phyloP scores from a whole-genome alignment of 805 yeast genomes.

The Barnettozyma wickerhamii region DNA sequence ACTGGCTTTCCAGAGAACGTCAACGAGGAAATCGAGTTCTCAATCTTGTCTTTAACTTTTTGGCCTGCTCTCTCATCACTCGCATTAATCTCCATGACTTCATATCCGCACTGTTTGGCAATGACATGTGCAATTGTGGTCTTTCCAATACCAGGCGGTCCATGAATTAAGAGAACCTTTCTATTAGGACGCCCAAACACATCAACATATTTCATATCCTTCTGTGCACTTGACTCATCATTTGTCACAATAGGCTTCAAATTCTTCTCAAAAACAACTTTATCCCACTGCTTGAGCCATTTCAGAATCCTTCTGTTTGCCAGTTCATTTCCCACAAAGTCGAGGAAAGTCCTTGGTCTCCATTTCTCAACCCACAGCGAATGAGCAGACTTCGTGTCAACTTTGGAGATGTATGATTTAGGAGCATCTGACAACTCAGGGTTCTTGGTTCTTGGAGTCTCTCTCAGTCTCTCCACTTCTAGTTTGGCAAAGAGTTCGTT shows the following conservation, averaged over 20 bases:
- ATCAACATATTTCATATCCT: constrained; percentile 30
- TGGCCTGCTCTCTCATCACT: constrained; percentile 68
- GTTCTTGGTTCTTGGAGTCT: constrained; percentile 1
- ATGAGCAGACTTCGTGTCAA: constrained; percentile 1
- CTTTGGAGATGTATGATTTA: constrained; percentile 2
- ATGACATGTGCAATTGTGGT: constrained; percentile 83
- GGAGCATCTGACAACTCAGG: background rate
- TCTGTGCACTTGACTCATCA: background rate
- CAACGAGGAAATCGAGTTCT: constrained; percentile 60
- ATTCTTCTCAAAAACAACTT: constrained; percentile 48
- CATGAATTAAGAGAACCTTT: constrained; percentile 72
- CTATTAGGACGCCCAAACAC: constrained; percentile 54
- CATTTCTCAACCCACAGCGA: constrained; percentile 59
- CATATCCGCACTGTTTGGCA: constrained; percentile 78
- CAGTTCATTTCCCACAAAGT: constrained; percentile 65
- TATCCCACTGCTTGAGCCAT: constrained; percentile 69
- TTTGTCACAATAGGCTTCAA: constrained; percentile 25
- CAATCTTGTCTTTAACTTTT: constrained; percentile 49
- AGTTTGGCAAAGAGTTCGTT: constrained; percentile 32
- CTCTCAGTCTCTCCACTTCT: constrained; percentile 22
- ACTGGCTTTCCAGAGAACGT: constrained; percentile 71
- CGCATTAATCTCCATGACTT: constrained; percentile 82
- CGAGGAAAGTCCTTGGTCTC: constrained; percentile 59
- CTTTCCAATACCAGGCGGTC: constrained; percentile 87
- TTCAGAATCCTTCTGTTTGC: constrained; percentile 53